phyloP scores from a whole-genome alignment of 805 yeast species.

The Wickerhamomyces queroliae region DNA sequence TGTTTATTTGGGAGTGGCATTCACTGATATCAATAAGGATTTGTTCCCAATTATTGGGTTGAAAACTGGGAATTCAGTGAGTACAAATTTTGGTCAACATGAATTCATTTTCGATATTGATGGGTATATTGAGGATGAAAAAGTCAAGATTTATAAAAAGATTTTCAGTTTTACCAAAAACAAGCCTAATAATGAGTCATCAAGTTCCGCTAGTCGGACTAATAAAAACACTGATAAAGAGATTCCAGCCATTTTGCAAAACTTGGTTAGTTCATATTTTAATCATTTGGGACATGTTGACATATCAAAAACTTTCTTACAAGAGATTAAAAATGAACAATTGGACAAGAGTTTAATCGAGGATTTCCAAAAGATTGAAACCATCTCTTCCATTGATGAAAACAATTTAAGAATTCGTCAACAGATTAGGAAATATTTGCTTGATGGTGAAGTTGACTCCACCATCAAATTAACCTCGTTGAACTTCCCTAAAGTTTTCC shows the following conservation, averaged over 20 bases:
- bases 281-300: conserved; percentile 54
- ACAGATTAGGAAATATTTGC: conserved; percentile 32
- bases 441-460: conserved; percentile 36
- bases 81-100: conserved; percentile 38
- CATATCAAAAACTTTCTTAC: conserved; percentile 44
- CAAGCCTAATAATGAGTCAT: conserved; percentile 9
- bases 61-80: conserved; percentile 27
- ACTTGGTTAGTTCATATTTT: conserved; percentile 41
- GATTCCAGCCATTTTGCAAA: conserved; percentile 23
- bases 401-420: conserved; percentile 36
- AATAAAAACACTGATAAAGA: conserved; percentile 14
- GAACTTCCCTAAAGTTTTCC: conserved; percentile 34
- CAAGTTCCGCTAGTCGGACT: background rate
- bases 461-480: conserved; percentile 12
- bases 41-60: conserved; percentile 44
- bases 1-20: conserved; percentile 49
- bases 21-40: conserved; percentile 34
- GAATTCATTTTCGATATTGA: conserved; percentile 59
- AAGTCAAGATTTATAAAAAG: conserved; percentile 27
- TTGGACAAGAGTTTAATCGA: conserved; percentile 11
- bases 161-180: conserved; percentile 17
- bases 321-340: conserved; percentile 35
- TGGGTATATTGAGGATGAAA: conserved; percentile 43
- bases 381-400: conserved; percentile 27
- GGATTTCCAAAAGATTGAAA: conserved; percentile 20